Base-by-base conservation (phyloP, 2,329 filamentous ascomycete genomes). In the Aspergillus aculeatus region DNA sequence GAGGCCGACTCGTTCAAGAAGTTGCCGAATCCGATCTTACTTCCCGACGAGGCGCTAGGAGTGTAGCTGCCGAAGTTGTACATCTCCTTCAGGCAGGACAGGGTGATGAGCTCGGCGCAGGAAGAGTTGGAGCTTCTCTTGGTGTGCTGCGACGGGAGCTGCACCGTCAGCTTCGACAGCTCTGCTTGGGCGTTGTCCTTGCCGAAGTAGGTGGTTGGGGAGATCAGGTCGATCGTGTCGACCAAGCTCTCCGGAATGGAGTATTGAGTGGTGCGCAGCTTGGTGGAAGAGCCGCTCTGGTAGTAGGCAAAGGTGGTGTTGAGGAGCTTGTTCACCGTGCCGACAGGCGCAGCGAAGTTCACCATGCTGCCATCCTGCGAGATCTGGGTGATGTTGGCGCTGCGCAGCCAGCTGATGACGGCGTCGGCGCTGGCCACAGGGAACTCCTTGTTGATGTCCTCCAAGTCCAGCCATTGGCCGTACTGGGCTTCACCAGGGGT, bases 1-100 rank as follows among this genome's bases (percentile, higher is more conserved):
- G 75, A 73, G 26, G 83, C 82, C 12, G 78, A 80, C 65, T 84
- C 66, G 66, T 83, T 81, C 19, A 84, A 70, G 69, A 84, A 85
- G 56, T 77, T 81, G 38, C 77, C 78, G 63, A 85, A 84, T 19
- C 76, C 82, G 14, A 83, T 73, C 21, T 76, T 76, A 67, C 80
- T 83, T 2, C 82, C 82, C 14, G 76, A 76, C 9, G 73, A 72
- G 9, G 75, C 68, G 31, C 79, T 73, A 11, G 80, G 73, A 38
- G 74, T 76, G 69, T 84, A 83, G 61, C 74, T 68, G 51, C 76
- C 75, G 56, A 81, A 75, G 62, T 81, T 80, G 74, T 84, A 84
- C 38, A 82, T 71, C 62, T 77, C 64, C 65, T 80, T 78, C 57
- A 83, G 61, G 62, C 82, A 84, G 4, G 73, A 62, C 3, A 82